A percentile compares a stretch with the other conserved stretches of the same genome.
Evolutionary conservation across 352 stramenopile species (phyloP).

Genomic region (Halophytophthora batemanensis): DNA sequence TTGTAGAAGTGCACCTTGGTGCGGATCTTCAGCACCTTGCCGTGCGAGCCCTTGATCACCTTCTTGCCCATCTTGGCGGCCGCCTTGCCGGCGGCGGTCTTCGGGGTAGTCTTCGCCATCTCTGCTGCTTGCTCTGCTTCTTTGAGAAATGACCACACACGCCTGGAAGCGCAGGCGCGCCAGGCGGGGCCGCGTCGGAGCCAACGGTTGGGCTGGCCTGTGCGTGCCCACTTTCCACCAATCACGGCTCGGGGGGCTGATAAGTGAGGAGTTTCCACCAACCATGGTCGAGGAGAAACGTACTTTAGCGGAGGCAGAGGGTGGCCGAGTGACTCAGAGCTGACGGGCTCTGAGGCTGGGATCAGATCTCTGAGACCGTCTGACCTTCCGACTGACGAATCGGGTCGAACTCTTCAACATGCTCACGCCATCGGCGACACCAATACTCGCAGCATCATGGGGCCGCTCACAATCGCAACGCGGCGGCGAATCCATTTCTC

Average conservation of each 20-base stretch:
- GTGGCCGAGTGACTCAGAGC: too few relatives aligned
- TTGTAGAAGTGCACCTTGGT: slow-evolving; percentile 99
- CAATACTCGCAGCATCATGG: too few relatives aligned
- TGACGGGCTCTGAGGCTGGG: too few relatives aligned
- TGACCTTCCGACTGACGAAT: too few relatives aligned
- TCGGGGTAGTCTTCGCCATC: slow-evolving; percentile 78
- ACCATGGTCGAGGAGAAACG: too few relatives aligned
- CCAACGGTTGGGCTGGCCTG: slow-evolving; percentile 29
- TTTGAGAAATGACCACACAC: slow-evolving; percentile 35
- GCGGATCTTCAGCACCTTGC: slow-evolving; percentile 98
- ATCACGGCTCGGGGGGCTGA: background rate
- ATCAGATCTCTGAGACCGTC: too few relatives aligned
- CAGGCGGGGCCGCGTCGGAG: slow-evolving; percentile 15
- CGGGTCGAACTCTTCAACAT: too few relatives aligned
- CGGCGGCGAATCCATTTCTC: background rate
- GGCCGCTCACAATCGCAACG: background rate
- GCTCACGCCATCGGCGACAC: too few relatives aligned
- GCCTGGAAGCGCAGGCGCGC: background rate
- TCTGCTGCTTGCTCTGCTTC: slow-evolving; percentile 53
- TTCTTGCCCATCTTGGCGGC: slow-evolving; percentile 93
- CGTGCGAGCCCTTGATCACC: slow-evolving; percentile 95
- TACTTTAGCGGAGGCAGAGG: too few relatives aligned
- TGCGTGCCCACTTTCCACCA: slow-evolving; percentile 23
- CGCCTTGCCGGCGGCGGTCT: slow-evolving; percentile 88
- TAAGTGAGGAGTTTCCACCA: too few relatives aligned